Conservation (phyloP, 352 stramenopile species). For the Pythium coloratum region DNA sequence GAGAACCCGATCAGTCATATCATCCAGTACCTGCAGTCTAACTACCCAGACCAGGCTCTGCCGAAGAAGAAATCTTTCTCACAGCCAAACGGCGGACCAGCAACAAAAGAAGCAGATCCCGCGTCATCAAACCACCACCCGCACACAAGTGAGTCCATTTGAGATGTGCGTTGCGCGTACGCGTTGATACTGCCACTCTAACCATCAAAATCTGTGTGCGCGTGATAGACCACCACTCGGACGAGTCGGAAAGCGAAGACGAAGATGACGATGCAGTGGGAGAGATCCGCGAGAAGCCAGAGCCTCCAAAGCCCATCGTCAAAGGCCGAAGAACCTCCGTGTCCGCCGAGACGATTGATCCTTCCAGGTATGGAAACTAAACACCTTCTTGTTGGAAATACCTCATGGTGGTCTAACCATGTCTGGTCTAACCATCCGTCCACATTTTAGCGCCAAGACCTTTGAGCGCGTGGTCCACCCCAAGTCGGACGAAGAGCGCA, state of each 20-base stretch:
- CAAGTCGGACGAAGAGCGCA: slow-evolving; percentile 80
- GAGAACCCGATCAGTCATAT: slow-evolving; percentile 90
- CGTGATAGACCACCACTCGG: slow-evolving; percentile 61
- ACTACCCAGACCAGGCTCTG: slow-evolving; percentile 83
- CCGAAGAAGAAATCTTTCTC: slow-evolving; percentile 39
- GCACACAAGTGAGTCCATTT: slow-evolving; percentile 28
- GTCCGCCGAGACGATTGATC: slow-evolving; percentile 86
- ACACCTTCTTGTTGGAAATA: not conserved
- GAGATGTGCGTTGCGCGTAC: not conserved
- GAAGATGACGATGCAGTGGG: slow-evolving; percentile 84
- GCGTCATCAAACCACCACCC: slow-evolving; percentile 25
- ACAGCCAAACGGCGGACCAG: slow-evolving; percentile 4
- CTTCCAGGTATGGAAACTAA: slow-evolving; percentile 44
- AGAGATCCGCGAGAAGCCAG: slow-evolving; percentile 71
- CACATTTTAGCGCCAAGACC: slow-evolving; percentile 56
- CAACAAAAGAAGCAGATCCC: slow-evolving; percentile 49
- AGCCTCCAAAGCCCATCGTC: slow-evolving; percentile 60
- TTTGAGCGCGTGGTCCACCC: slow-evolving; percentile 82
- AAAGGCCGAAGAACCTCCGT: slow-evolving; percentile 89
- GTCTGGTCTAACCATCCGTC: not conserved
- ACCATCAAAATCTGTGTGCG: slow-evolving; percentile 12
- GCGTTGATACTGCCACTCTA: not conserved
- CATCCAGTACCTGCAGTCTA: slow-evolving; percentile 87
- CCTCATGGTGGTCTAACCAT: not conserved
- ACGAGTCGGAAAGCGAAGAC: slow-evolving; percentile 88